Percentiles rank a stretch among this genome's conserved stretches.
Evolutionary conservation across 148 eudicot species (phyloP).

Genomic region (Chenopodium quinoa): DNA sequence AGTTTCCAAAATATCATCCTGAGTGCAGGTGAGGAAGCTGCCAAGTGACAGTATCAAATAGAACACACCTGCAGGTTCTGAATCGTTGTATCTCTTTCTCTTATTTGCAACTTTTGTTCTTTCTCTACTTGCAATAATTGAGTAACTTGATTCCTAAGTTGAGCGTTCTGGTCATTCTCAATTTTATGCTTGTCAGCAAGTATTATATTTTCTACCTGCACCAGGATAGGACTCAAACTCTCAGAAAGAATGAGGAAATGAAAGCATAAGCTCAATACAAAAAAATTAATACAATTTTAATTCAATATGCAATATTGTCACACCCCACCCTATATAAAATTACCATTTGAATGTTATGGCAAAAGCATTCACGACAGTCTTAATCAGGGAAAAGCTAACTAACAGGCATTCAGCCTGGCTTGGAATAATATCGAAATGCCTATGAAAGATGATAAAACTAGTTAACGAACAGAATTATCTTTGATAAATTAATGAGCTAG

Average conservation of each 20-base stretch:
- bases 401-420: neutral
- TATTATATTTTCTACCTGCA: constrained; percentile 83
- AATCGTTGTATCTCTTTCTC: constrained; percentile 71
- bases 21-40: neutral
- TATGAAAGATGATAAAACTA: neutral
- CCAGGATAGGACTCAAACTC: constrained; percentile 9
- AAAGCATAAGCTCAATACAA: neutral
- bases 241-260: constrained; percentile 15
- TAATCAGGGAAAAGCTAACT: neutral
- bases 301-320: neutral
- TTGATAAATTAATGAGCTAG: neutral
- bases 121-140: constrained; percentile 75
- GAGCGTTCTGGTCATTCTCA: constrained; percentile 91
- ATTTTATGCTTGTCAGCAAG: constrained; percentile 73
- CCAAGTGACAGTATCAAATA: neutral
- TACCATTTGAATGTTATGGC: neutral
- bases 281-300: neutral
- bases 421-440: neutral
- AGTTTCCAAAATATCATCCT: neutral
- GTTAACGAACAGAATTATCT: neutral
- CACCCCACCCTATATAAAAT: neutral
- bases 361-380: neutral
- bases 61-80: constrained; percentile 69
- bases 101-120: constrained; percentile 75
- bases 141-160: constrained; percentile 84